Percentiles rank a stretch among this genome's conserved stretches.
phyloP scores from a whole-genome alignment of 1,284 basidiomycete species.

The Ceratobasidium theobromae region DNA sequence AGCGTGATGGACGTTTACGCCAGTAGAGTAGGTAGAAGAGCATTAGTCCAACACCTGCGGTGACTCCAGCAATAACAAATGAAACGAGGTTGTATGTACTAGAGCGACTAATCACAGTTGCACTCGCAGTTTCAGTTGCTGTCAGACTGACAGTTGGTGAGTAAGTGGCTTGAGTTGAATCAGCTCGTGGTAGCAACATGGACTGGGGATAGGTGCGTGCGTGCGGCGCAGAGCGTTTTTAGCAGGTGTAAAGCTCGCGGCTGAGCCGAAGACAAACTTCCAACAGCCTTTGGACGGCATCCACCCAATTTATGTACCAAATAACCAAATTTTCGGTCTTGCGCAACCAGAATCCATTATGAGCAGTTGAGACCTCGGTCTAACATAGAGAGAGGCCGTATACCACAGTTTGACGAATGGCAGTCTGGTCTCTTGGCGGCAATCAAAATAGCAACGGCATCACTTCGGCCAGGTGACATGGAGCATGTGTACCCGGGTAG shows the following conservation, averaged over 20 bases:
- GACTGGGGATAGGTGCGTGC: background rate
- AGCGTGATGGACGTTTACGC: slow-evolving; percentile 4
- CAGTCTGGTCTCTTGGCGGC: slow-evolving; percentile 18
- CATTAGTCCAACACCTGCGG: background rate
- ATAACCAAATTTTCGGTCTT: background rate
- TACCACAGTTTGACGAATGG: slow-evolving; percentile 12
- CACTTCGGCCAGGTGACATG: slow-evolving; percentile 9
- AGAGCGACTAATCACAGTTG: background rate
- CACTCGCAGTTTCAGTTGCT: background rate
- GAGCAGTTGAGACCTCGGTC: background rate
- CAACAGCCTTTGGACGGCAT: background rate
- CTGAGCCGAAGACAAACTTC: background rate
- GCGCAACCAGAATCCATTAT: background rate
- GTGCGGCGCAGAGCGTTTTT: background rate
- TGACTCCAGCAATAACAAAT: background rate
- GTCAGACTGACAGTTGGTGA: background rate
- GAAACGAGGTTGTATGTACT: slow-evolving; percentile 9
- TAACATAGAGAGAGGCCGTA: background rate
- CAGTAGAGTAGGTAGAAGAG: slow-evolving; percentile 22
- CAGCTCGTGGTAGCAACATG: slow-evolving; percentile 18
- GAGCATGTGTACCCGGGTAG: slow-evolving; percentile 26
- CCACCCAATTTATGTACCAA: slow-evolving; percentile 3
- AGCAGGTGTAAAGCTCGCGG: background rate
- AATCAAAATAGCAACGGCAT: slow-evolving; percentile 11
- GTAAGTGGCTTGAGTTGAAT: background rate